Percentiles rank a stretch among this genome's conserved stretches.
Conservation (phyloP, 352 stramenopile species). For the Pythium brachiatum region DNA sequence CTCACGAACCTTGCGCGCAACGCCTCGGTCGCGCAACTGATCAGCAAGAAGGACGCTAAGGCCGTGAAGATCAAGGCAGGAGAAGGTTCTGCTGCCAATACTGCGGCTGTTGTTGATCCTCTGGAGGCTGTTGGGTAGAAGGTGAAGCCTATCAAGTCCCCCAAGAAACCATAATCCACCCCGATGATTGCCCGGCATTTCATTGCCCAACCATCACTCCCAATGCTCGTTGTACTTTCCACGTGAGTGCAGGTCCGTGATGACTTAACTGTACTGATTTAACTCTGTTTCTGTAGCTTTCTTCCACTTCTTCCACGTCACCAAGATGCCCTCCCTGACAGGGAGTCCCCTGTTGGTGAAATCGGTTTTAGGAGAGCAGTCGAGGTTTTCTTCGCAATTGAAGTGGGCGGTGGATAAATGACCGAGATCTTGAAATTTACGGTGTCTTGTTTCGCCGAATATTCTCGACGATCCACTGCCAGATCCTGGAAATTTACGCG, state of each 20-base stretch:
- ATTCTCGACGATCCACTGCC: constrained; percentile 21
- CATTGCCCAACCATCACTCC: background rate
- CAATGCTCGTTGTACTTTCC: background rate
- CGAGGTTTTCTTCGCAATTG: constrained; percentile 14
- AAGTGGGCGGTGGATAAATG: constrained; percentile 18
- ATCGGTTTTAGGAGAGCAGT: constrained; percentile 18
- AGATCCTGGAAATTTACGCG: constrained; percentile 16
- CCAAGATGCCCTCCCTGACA: too few relatives aligned
- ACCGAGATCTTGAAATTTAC: constrained; percentile 24
- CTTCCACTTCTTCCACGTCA: constrained; percentile 23
- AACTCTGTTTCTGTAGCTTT: background rate
- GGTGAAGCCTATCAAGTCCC: too few relatives aligned
- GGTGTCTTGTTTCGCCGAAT: constrained; percentile 19
- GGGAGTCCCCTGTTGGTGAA: background rate
- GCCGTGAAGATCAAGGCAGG: background rate
- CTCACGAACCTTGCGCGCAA: background rate
- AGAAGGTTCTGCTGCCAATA: too few relatives aligned
- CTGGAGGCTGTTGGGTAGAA: too few relatives aligned
- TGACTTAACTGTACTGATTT: constrained; percentile 7
- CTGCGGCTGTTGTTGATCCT: background rate
- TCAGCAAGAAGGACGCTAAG: background rate
- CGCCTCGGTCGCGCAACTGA: background rate
- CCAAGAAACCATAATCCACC: too few relatives aligned
- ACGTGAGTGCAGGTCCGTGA: constrained; percentile 5
- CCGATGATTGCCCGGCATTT: background rate